Base-by-base conservation (phyloP, 768 basidiomycete genomes). In the Fomitopsis pulvina region DNA sequence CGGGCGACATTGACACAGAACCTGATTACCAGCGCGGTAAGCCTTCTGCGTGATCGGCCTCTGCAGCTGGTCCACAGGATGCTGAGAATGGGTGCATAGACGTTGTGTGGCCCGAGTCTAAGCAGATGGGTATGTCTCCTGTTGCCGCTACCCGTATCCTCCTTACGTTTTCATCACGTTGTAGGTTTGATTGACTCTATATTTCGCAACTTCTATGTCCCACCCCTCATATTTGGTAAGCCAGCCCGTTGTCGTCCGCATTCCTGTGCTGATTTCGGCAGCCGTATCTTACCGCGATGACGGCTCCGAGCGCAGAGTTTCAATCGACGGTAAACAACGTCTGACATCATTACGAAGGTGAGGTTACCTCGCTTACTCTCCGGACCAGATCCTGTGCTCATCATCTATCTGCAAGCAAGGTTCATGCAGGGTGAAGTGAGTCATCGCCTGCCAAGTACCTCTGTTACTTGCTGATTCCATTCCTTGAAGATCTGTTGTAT, bases 291-390 rank as follows among this genome's bases (percentile, higher is more conserved):
- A 68, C 2, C 58, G 63, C 28, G 76, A 81, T 0, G 85, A 89
- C 57, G 87, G 87, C 0, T 67, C 75, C 0, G 85, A 87, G 58
- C 72, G 68, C 2, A 79, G 78, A 56, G 80, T 78, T 1, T 87
- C 85, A 57, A 85, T 87, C 7, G 87, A 89, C 57, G 89, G 89
- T 16, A 92, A 92, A 59, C 89, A 92, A 61, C 69, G 89, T 22
- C 62, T 89, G 41, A 89, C 86, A 0, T 87, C 85, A 0, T 83
- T 92, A 41, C 72, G 80, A 41, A 70, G 76, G 85, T 85, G 55
- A 14, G 80, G 66, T 22, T 45, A 14, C n/a, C 6, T 8, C 26
- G 8, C 22, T 11, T 41, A 9, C 9, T 9, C 28, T 9, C 43
- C 25, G 20, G 10, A 18, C 26, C 16, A 4, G 6, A 6, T 12